Base-by-base conservation (phyloP, 148 eudicot species). In the Nyssa sinensis region DNA sequence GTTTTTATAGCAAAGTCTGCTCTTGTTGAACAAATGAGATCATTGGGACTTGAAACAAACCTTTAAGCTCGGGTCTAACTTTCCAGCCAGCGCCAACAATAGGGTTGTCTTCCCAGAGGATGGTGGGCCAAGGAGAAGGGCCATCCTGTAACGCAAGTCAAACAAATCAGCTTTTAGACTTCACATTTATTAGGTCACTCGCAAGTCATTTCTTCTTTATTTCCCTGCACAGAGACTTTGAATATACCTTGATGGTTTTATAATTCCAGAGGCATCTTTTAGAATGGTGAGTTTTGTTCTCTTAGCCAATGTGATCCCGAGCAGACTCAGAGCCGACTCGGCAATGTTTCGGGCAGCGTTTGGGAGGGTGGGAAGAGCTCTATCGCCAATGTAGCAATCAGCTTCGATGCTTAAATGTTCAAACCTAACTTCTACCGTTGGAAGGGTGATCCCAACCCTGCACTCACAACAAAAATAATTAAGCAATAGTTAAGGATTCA, bases 61-160 rank as follows among this genome's bases (percentile, higher is more conserved):
- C 94, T 92, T 84, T 31, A 95, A 75, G 57, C 87, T 74, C 3
- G 87, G 82, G 78, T 95, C 97, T 74, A 95, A 73, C 69, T 91
- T 92, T 64, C 97, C 96, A 49, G 98, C 98, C n/a, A 95, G 83
- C 59, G 98, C 97, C 76, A 95, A 75, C 83, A 95, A 80, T 34
- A 95, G 97, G 62, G 96, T 86, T 41, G 98, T 95, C 80, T 95
- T 94, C 51, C 98, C 98, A 0, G 97, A 95, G 2, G 98, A 95
- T 0, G 98, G 97, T 66, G 98, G 98, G 0, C 97, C 98, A 51
- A 92, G 71, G 39, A 92, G 83, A 65, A 95, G 90, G 19, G 97
- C 78, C 97, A 95, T 95, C 86, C 98, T 94, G 67, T 69, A 32
- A 51, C 41, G 55, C 16, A 41, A 29, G 3, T 2, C 19, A 55